Base-by-base conservation (phyloP, 139 green algal species). In the Coelastrella sp. region DNA sequence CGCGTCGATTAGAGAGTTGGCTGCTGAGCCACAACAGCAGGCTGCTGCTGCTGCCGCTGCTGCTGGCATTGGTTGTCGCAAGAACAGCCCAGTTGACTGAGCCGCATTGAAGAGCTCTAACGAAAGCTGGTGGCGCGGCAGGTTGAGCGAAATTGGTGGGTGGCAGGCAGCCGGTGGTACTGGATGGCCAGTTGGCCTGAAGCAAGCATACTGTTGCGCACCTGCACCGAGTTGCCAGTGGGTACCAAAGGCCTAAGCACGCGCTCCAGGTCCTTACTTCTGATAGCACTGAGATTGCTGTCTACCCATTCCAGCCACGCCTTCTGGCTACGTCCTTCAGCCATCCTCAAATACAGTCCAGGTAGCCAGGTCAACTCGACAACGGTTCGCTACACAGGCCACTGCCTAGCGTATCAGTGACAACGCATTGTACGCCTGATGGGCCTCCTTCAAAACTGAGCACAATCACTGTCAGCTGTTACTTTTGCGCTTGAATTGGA, bases 171-270 rank as follows among this genome's bases (percentile, higher is more conserved):
- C 71, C 16, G 71, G 47, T 58, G 19, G 6, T 79, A 61, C 65
- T 65, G 22, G 68, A 5, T 8, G 8, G 8, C 10, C 61, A 71
- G 61, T 13, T 19, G 61, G 61, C 56, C 47, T 3, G 85, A 75
- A 16, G 19, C 3, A 23, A 60, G 7, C 17, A 17, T 80, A 58
- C 71, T 77, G 71, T 32, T 64, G 6, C 85, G 5, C 58, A 90
- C 86, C 76, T 85, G 73, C 19, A 86, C 76, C 19, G 86, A 11
- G 17, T 10, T 68, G 32, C 10, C 75, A 19, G 74, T 83, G 20
- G 86, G 75, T 59, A 90, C 61, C 17, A 90, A 16, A 61, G 86
- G 76, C 58, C 86, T 61, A 61, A 86, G 61, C 23, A 90, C 76
- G 32, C 86, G 86, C 86, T 77, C 64, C 6, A 90, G 76, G 11